Base-by-base conservation (phyloP, 2,329 filamentous ascomycete genomes). In the Penicillium sp. region DNA sequence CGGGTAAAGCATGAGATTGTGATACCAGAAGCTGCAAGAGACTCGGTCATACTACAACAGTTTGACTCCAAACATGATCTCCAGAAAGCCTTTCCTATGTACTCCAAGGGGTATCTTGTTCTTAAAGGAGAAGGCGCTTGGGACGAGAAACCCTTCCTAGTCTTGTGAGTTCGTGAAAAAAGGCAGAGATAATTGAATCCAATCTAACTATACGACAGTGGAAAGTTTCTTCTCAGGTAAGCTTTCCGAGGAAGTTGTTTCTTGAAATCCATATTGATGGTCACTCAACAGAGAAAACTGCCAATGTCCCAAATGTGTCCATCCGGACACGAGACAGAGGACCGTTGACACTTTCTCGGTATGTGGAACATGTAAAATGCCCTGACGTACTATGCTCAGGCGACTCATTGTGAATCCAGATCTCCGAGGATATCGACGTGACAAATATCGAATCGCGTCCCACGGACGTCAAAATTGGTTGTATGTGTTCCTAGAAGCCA, bases 301-400 rank as follows among this genome's bases (percentile, higher is more conserved):
- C 68, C 87, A 86, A 57, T 93, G 89, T 68, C 65, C 73, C 1
- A 71, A 77, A 58, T 92, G 90, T 68, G 80, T 89, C 24, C 87
- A 91, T 71, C 83, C 84, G 55, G 83, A 86, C 59, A 93, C 90
- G 5, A 85, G 81, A 71, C 90, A 93, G 72, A 79, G 88, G 26
- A 82, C 84, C 50, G 79, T 89, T 54, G 82, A 91, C 66, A 90
- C 86, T 0, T 90, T 90, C 64, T 79, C 82, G 55, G 85, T 89
- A 70, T 63, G 78, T 46, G 7, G 9, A 41, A 16, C 19, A 29
- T 35, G 4, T 16, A 7, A n/a, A 29, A 14, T 39, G 3, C n/a
- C 6, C 16, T 5, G 9, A 21, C 2, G 11, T 24, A 0, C 2
- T n/a, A 7, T n/a, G 35, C 7, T 13, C 13, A 1, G 11, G 3